Conservation (phyloP, 1,139 yeast species). For the Blastobotrys capitulatus region DNA sequence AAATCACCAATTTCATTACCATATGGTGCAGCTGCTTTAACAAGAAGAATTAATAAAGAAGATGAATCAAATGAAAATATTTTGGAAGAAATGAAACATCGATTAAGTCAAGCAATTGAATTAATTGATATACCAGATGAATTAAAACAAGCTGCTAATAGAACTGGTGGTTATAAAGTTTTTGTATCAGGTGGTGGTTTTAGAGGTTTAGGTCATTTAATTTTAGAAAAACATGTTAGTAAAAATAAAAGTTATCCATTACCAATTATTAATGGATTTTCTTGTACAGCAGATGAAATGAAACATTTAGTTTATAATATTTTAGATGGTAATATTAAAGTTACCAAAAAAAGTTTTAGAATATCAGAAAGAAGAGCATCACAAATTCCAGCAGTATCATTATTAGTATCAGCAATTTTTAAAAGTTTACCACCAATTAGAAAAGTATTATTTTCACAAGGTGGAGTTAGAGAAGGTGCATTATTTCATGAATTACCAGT, state of each 20-base stretch:
- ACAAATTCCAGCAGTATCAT: conserved; percentile 60
- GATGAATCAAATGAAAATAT: conserved; percentile 35
- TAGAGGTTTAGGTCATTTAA: conserved; percentile 55
- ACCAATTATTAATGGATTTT: conserved; percentile 59
- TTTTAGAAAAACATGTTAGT: conserved; percentile 48
- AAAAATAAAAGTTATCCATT: conserved; percentile 32
- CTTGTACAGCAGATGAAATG: conserved; percentile 49
- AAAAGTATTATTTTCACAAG: conserved; percentile 60
- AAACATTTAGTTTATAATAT: conserved; percentile 24
- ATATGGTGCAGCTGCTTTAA: conserved; percentile 61
- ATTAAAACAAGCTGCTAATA: conserved; percentile 34
- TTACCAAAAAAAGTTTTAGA: conserved; percentile 43
- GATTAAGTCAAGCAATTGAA: conserved; percentile 42
- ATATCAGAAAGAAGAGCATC: conserved; percentile 55
- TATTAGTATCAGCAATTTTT: conserved; percentile 53
- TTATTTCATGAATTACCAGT: conserved; percentile 53
- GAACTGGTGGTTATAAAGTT: conserved; percentile 51
- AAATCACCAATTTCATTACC: conserved; percentile 55
- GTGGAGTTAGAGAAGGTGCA: conserved; percentile 69
- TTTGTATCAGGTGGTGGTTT: conserved; percentile 67
- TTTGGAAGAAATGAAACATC: conserved; percentile 21
- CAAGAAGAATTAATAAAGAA: conserved; percentile 43
- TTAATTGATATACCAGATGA: conserved; percentile 35
- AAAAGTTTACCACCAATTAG: conserved; percentile 53
- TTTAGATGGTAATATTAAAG: conserved; percentile 12